Base-by-base conservation (phyloP, 306 rosid species). In the Acmispon strigosus region DNA sequence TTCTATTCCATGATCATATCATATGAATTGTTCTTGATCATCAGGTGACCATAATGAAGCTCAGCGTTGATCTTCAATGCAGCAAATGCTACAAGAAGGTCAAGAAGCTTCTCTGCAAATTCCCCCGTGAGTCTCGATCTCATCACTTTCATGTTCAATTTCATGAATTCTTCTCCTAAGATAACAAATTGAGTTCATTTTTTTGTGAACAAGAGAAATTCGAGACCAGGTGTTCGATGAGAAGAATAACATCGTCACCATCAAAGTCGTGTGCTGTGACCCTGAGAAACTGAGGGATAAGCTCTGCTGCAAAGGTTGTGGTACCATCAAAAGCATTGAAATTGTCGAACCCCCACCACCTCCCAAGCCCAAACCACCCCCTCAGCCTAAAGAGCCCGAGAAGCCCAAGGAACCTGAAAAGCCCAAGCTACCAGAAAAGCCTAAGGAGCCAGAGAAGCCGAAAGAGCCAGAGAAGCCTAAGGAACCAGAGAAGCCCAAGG, bases 121-220 rank as follows among this genome's bases (percentile, higher is more conserved):
- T 88, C 48, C 97, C 97, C 66, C 96, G 98, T 93, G 53, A 81
- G 97, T 85, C 18, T 80, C n/a, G n/a, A n/a, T n/a, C 57, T 66
- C 8, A 29, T 39, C 37, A 20, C 68, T 39, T 27, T 16, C 73
- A 7, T 29, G 3, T 14, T 50, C 11, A 10, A 1, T 58, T 72
- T 47, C 0, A 32, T 57, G n/a, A n/a, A n/a, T n/a, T n/a, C n/a
- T n/a, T n/a, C n/a, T n/a, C n/a, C 42, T 22, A 47, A 27, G 51
- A 60, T 13, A 74, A 56, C 63, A 62, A 79, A 66, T 54, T 82
- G 70, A 83, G 86, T 84, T 78, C 27, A 24, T 69, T 32, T 62
- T 44, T 75, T 83, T 87, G 10, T 65, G 85, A 78, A 86, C 87
- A 75, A 80, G 64, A 93, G 96, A 93, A 86, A 90, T 93, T 75